A percentile compares a stretch with the other conserved stretches of the same genome.
phyloP scores from a whole-genome alignment of 345 rosid genomes.

The Noccaea caerulescens region DNA sequence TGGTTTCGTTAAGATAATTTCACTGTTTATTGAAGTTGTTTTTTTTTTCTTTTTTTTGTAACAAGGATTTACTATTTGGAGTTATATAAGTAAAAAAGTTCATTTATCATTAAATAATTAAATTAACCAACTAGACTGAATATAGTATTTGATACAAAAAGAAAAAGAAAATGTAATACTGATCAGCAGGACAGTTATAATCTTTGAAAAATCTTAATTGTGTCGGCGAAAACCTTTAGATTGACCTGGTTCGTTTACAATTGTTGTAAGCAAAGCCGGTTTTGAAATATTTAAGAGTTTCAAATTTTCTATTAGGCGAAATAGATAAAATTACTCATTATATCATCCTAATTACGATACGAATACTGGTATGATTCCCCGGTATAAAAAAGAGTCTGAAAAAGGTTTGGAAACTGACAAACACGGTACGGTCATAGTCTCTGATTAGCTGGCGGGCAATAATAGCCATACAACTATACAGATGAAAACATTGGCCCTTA shows the following conservation, averaged over 20 bases:
- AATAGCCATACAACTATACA: background rate
- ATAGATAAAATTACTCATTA: no score
- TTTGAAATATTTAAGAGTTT: background rate
- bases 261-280: background rate
- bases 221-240: constrained; percentile 4
- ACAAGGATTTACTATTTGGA: no score
- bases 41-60: background rate
- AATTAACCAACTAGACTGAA: background rate
- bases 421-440: constrained; percentile 5
- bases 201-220: background rate
- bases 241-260: background rate
- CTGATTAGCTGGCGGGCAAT: background rate
- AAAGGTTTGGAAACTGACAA: background rate
- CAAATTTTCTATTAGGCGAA: no score
- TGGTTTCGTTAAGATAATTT: constrained; percentile 13
- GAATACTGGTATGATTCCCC: no score
- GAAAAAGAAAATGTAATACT: background rate
- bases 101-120: background rate
- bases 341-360: no score
- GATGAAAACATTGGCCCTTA: background rate
- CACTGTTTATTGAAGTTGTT: background rate
- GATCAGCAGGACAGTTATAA: background rate
- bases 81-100: background rate
- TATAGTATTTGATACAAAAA: constrained; percentile 1
- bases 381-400: background rate